Percentiles rank a stretch among this genome's conserved stretches.
Evolutionary conservation across 2,329 filamentous ascomycete genomes (phyloP).

Genomic region (Fusarium sp.): DNA sequence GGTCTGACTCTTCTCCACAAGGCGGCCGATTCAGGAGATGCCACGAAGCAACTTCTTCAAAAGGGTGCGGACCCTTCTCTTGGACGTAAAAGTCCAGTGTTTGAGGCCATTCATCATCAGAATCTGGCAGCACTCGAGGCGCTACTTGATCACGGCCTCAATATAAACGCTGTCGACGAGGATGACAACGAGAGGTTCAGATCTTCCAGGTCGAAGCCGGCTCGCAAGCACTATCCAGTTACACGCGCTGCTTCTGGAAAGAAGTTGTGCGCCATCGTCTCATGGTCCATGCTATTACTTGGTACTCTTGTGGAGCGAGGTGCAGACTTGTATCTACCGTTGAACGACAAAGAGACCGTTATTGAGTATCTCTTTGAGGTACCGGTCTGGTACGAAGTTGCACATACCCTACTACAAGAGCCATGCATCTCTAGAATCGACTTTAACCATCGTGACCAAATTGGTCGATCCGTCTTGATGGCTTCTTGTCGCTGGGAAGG

Average conservation of each 20-base stretch:
- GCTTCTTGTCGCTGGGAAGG: constrained; percentile 25
- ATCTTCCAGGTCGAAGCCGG: neutral
- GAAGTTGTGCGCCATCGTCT: neutral
- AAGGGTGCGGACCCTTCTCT: constrained; percentile 10
- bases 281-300: constrained; percentile 5
- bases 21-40: constrained; percentile 7
- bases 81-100: constrained; percentile 16
- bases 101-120: constrained; percentile 13
- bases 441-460: constrained; percentile 30
- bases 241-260: constrained; percentile 4
- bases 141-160: constrained; percentile 26
- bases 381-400: neutral
- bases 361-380: constrained; percentile 29
- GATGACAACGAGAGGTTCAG: neutral
- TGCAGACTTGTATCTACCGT: constrained; percentile 27
- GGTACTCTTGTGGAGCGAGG: constrained; percentile 10
- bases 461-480: constrained; percentile 31
- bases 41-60: constrained; percentile 13
- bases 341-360: constrained; percentile 32
- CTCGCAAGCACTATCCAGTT: constrained; percentile 18
- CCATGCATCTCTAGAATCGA: constrained; percentile 31
- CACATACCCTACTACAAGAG: constrained; percentile 13
- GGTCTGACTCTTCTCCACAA: constrained; percentile 12
- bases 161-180: constrained; percentile 11
- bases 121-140: constrained; percentile 14